phyloP scores from a whole-genome alignment of 2,329 filamentous ascomycete species.

The Scedosporium aurantiacum region DNA sequence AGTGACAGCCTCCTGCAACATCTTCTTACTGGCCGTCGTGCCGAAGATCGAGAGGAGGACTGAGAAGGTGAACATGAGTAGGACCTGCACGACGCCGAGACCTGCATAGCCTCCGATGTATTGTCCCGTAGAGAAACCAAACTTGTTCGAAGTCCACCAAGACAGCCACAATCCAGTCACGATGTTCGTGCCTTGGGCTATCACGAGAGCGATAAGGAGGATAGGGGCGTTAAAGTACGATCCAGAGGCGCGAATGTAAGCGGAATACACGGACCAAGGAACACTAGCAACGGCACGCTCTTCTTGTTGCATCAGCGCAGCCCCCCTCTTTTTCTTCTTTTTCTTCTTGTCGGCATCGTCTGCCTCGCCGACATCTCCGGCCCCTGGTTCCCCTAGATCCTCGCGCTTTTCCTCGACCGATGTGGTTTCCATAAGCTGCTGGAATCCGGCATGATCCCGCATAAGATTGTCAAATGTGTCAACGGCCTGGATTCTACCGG shows the following conservation, averaged over 20 bases:
- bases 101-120: slow-evolving; percentile 67
- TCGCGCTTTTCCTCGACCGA: slow-evolving; percentile 55
- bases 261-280: slow-evolving; percentile 66
- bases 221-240: slow-evolving; percentile 58
- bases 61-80: slow-evolving; percentile 73
- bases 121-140: slow-evolving; percentile 49
- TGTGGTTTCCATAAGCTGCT: slow-evolving; percentile 74
- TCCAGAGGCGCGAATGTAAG: slow-evolving; percentile 68
- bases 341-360: slow-evolving; percentile 38
- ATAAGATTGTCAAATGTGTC: slow-evolving; percentile 88
- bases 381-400: slow-evolving; percentile 31
- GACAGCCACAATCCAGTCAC: slow-evolving; percentile 84
- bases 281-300: slow-evolving; percentile 67
- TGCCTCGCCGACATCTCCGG: slow-evolving; percentile 14
- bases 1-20: slow-evolving; percentile 70
- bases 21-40: slow-evolving; percentile 68
- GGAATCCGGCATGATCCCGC: slow-evolving; percentile 65
- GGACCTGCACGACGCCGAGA: slow-evolving; percentile 58
- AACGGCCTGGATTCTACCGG: slow-evolving; percentile 70
- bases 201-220: slow-evolving; percentile 48
- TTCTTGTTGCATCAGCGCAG: slow-evolving; percentile 59
- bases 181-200: slow-evolving; percentile 78
- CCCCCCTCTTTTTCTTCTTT: slow-evolving; percentile 47
- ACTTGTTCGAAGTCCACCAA: slow-evolving; percentile 81
- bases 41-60: slow-evolving; percentile 67